phyloP scores from a whole-genome alignment of 176 grass and related monocot species.

The Pontederia paniculata region DNA sequence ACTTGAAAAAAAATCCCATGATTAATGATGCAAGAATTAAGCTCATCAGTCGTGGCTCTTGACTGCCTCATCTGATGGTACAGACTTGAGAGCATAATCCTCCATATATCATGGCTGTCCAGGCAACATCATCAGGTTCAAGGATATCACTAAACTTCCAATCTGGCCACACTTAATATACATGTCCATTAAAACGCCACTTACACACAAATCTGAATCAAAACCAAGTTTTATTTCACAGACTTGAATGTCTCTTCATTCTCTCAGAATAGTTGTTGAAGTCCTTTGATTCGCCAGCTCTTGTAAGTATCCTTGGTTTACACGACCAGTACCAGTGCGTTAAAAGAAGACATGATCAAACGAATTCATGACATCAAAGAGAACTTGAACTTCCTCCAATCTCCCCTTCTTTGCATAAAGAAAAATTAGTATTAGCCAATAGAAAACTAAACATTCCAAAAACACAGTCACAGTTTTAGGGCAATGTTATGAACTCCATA shows the following conservation, averaged over 20 bases:
- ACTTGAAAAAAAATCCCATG: conserved; percentile 16
- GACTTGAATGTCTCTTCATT: conserved; percentile 6
- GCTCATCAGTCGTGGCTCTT: conserved; percentile 14
- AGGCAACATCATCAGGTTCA: conserved; percentile 18
- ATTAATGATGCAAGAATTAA: conserved; percentile 12
- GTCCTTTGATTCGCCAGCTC: conserved; percentile 12
- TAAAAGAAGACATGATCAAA: conserved; percentile 19
- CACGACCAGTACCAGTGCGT: conserved; percentile 16
- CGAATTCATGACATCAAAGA: conserved; percentile 11
- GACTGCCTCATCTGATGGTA: conserved; percentile 24
- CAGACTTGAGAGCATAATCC: conserved; percentile 9
- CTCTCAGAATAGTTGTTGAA: conserved; percentile 18
- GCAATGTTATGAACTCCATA: conserved; percentile 12
- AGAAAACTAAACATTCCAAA: conserved; percentile 15
- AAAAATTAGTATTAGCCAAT: conserved; percentile 17
- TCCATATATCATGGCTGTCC: conserved; percentile 19
- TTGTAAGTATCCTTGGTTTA: neutral
- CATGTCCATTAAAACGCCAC: conserved; percentile 11
- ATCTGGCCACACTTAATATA: conserved; percentile 17
- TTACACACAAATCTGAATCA: conserved; percentile 19
- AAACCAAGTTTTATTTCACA: conserved; percentile 13
- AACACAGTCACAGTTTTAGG: conserved; percentile 8
- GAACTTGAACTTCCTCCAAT: conserved; percentile 15
- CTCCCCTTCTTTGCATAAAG: conserved; percentile 10
- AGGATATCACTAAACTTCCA: conserved; percentile 1